Evolutionary conservation across 345 rosid genomes (phyloP).

Genomic region (Moricandia moricandioides): DNA sequence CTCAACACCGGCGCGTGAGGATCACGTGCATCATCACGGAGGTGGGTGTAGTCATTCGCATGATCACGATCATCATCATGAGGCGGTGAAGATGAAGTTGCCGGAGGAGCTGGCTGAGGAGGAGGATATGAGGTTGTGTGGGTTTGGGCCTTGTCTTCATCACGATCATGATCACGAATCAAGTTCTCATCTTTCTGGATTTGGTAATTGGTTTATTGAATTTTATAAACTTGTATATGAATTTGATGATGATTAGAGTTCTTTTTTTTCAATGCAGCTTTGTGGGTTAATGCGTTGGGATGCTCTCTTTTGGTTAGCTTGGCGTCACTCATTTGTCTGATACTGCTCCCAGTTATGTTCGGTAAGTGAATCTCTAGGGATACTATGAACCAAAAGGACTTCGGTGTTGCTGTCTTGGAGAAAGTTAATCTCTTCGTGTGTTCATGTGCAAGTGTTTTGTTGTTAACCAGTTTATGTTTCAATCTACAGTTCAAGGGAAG

Average conservation of each 20-base stretch:
- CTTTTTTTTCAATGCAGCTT: slow-evolving; percentile 36
- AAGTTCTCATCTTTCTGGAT: slow-evolving; percentile 49
- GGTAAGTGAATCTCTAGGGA: slow-evolving; percentile 38
- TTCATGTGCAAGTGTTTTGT: background rate
- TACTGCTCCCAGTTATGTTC: slow-evolving; percentile 79
- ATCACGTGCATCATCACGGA: slow-evolving; percentile 43
- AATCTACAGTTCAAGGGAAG: slow-evolving; percentile 79
- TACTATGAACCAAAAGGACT: background rate
- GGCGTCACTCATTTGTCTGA: slow-evolving; percentile 87
- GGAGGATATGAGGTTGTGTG: slow-evolving; percentile 85
- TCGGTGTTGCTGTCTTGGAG: background rate
- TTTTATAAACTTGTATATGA: background rate
- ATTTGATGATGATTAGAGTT: background rate
- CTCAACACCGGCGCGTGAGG: slow-evolving; percentile 48
- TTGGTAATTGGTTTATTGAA: slow-evolving; percentile 41
- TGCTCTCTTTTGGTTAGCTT: slow-evolving; percentile 98
- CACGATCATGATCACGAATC: slow-evolving; percentile 34
- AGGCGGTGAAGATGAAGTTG: slow-evolving; percentile 38
- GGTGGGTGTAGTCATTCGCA: slow-evolving; percentile 50
- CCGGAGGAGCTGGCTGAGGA: slow-evolving; percentile 96
- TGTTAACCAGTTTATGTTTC: slow-evolving; percentile 13
- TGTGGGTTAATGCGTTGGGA: slow-evolving; percentile 86
- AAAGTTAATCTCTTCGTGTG: background rate
- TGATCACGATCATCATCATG: slow-evolving; percentile 29
- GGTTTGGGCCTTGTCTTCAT: slow-evolving; percentile 55